These are phyloP conservation scores for Polytrichum formosum DNA, from an alignment of 225 moss, liverwort and hornwort species.

Conservation along the genomic window DNA sequence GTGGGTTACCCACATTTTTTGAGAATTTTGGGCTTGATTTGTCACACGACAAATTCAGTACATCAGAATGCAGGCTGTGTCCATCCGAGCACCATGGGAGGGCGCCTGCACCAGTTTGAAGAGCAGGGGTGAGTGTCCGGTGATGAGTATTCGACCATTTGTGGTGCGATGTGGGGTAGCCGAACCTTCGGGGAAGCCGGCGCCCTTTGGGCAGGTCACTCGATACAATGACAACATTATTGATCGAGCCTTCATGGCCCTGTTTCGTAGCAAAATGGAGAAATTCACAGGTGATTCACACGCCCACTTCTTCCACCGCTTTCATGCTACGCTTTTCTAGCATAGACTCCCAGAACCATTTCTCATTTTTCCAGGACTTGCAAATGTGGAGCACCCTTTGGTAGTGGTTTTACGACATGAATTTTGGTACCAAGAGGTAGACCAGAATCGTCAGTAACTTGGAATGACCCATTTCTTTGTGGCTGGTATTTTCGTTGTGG, in stretches of 20 bases:
- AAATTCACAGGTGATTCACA: constrained; percentile 52
- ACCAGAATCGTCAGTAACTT: too few relatives aligned
- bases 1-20: too few relatives aligned
- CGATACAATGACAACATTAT: constrained; percentile 82
- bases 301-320: background rate
- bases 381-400: background rate
- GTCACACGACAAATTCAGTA: too few relatives aligned
- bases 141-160: constrained; percentile 7
- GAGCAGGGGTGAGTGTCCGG: constrained; percentile 5
- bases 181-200: constrained; percentile 85
- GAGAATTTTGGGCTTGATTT: too few relatives aligned
- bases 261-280: constrained; percentile 83
- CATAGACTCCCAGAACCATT: too few relatives aligned
- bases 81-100: constrained; percentile 45
- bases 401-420: background rate
- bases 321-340: background rate
- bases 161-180: constrained; percentile 72
- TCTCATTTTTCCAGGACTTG: too few relatives aligned
- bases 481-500: background rate
- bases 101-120: constrained; percentile 31
- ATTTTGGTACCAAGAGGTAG: background rate
- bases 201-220: constrained; percentile 79
- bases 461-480: background rate
- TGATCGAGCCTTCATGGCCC: constrained; percentile 81
- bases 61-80: constrained; percentile 34